These are phyloP conservation scores for Phylloporus arenicola DNA, from an alignment of 768 basidiomycete genomes.

Conservation along the genomic window DNA sequence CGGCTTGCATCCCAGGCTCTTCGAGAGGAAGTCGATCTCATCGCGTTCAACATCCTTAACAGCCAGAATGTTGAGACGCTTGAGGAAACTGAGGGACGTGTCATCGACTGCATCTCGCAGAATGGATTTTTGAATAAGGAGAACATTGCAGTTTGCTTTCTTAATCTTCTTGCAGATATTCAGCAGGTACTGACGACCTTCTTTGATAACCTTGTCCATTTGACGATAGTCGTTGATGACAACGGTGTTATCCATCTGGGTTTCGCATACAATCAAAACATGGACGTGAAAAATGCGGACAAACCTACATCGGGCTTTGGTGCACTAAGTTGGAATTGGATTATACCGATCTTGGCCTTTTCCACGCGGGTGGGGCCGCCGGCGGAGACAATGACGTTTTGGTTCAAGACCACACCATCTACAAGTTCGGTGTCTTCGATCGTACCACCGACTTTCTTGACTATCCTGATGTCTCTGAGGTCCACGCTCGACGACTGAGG, in stretches of 20 bases:
- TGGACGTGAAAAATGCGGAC: neutral
- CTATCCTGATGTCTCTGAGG: slow-evolving; percentile 90
- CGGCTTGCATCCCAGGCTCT: slow-evolving; percentile 92
- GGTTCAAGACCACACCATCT: slow-evolving; percentile 95
- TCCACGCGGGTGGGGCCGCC: slow-evolving; percentile 94
- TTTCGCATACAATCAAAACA: neutral
- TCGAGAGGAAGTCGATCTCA: slow-evolving; percentile 95
- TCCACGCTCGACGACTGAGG: slow-evolving; percentile 92
- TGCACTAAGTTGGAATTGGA: slow-evolving; percentile 96
- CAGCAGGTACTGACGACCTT: slow-evolving; percentile 95
- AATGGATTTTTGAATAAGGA: slow-evolving; percentile 98
- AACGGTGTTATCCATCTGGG: slow-evolving; percentile 98
- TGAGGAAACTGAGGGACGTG: slow-evolving; percentile 93
- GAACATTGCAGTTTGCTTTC: slow-evolving; percentile 98
- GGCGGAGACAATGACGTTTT: slow-evolving; percentile 84
- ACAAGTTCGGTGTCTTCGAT: slow-evolving; percentile 98
- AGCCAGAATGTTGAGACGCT: slow-evolving; percentile 92
- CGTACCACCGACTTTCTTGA: slow-evolving; percentile 98
- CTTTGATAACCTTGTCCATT: slow-evolving; percentile 99
- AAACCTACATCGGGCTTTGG: slow-evolving; percentile 91
- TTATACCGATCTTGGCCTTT: slow-evolving; percentile 96
- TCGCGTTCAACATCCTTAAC: slow-evolving; percentile 98
- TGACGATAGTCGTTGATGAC: slow-evolving; percentile 99
- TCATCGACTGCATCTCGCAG: slow-evolving; percentile 99
- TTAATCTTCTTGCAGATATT: slow-evolving; percentile 99